Evolutionary conservation across 345 rosid genomes (phyloP).

Genomic region (Moricandia moricandioides): DNA sequence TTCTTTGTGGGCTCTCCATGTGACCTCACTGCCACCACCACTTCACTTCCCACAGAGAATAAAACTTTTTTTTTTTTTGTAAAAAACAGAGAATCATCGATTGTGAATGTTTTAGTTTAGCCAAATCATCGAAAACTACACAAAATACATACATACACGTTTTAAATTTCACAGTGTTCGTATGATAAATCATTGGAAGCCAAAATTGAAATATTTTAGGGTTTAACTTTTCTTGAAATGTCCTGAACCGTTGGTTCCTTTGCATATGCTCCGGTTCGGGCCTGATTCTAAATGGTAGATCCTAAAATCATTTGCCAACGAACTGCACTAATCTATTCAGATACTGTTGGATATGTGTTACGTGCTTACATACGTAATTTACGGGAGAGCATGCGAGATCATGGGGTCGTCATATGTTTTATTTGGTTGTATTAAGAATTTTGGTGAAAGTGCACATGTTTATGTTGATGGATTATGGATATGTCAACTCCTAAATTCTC

Average conservation of each 20-base stretch:
- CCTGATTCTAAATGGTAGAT: neutral
- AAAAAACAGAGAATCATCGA: too few species aligned
- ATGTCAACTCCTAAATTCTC: conserved; percentile 32
- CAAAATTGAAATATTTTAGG: neutral
- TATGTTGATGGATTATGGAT: conserved; percentile 26
- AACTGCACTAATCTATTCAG: neutral
- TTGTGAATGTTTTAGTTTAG: conserved; percentile 16
- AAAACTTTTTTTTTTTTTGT: too few species aligned
- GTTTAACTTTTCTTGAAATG: too few species aligned
- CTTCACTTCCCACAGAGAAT: conserved; percentile 20
- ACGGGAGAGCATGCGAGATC: conserved; percentile 20
- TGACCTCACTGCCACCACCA: conserved; percentile 54
- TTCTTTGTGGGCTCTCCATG: conserved; percentile 51
- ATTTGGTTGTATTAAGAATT: conserved; percentile 33
- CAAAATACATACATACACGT: neutral
- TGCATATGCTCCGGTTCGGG: too few species aligned
- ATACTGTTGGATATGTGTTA: neutral
- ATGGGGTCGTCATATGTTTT: conserved; percentile 8
- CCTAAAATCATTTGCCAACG: neutral
- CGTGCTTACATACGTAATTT: conserved; percentile 12
- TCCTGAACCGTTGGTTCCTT: too few species aligned
- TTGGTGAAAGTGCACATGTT: conserved; percentile 45
- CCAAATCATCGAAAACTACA: neutral
- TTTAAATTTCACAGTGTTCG: neutral
- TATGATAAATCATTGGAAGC: neutral